Base-by-base conservation (phyloP, 2,329 filamentous ascomycete genomes). In the Xylariales sp. region DNA sequence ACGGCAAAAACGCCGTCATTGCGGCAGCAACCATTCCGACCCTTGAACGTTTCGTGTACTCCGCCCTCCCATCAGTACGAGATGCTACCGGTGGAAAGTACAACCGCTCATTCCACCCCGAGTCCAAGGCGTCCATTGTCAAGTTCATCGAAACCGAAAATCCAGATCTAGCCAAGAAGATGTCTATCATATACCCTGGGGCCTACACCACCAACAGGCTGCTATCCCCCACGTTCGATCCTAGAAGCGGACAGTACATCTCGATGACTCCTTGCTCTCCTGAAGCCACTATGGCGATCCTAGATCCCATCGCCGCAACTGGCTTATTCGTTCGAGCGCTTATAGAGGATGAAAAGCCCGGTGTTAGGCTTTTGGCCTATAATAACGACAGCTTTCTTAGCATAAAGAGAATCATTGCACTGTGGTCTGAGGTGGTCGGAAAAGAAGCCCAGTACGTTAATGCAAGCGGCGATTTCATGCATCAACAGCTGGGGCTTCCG, bases 241-340 rank as follows among this genome's bases (percentile, higher is more conserved):
- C 47, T 0, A 38, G 43, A 0, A 56, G 37, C 1, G 59, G 57
- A 0, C 52, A 54, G n/a, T 67, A 62, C 21, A 29, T 37, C 3
- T 42, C 63, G 13, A 15, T 59, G 0, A 21, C 65, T 0, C 61
- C 65, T 0, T 38, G 42, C 33, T 33, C 51, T 0, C 50, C 48
- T 0, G 44, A 41, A 2, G 40, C 72, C 2, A 10, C 7, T 30
- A 11, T 30, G 10, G 67, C 67, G 1, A 56, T 73, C 32, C 60
- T 71, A 33, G 57, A 67, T 32, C 51, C 61, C 0, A 43, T 42
- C 1, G 44, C 47, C 3, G 66, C 65, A 2, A 67, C 65, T 0
- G 71, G 70, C 0, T 50, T 53, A 0, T 72, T 71, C 25, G 68
- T 73, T 2, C 55, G 52, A 10, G 62, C 65, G 0, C 51, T 74